These are phyloP conservation scores for Cucurbita ficifolia DNA, from an alignment of 306 rosid genomes.

Conservation along the genomic window DNA sequence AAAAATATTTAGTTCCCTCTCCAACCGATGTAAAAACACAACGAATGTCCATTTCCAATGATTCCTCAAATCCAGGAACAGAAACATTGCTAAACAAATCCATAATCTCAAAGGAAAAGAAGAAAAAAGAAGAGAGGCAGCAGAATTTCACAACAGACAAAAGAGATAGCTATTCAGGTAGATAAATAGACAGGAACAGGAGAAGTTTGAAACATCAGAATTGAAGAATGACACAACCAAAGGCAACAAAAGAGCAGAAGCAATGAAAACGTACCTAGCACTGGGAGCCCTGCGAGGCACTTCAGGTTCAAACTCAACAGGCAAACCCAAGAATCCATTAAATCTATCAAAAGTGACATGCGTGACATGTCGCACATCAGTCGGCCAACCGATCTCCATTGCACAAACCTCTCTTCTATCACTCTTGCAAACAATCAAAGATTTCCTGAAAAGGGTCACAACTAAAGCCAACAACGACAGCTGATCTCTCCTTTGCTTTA, in stretches of 20 bases:
- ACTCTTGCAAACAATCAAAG: conserved; percentile 33
- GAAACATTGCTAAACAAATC: neutral
- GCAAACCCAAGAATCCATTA: conserved; percentile 92
- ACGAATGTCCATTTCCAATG: neutral
- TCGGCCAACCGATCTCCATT: conserved; percentile 75
- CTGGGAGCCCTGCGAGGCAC: conserved; percentile 86
- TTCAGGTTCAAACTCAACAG: conserved; percentile 80
- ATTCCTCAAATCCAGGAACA: neutral
- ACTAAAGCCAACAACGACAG: conserved; percentile 40
- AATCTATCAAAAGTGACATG: conserved; percentile 91
- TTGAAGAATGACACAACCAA: conserved; percentile 3
- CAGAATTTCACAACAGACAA: neutral
- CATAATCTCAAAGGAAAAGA: neutral
- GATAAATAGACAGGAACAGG: neutral
- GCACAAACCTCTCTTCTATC: conserved; percentile 29
- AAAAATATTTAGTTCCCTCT: too few species aligned
- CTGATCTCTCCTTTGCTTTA: conserved; percentile 22
- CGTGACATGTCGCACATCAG: conserved; percentile 81
- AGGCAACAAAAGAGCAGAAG: neutral
- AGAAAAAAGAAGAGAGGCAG: neutral
- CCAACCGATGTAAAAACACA: neutral
- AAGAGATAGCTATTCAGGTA: neutral
- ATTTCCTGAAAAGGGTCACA: conserved; percentile 48
- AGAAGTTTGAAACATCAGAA: neutral
- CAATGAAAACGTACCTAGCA: conserved; percentile 45